Evolutionary conservation across 768 basidiomycete species (phyloP).

Genomic region (Suillus ampliporus): DNA sequence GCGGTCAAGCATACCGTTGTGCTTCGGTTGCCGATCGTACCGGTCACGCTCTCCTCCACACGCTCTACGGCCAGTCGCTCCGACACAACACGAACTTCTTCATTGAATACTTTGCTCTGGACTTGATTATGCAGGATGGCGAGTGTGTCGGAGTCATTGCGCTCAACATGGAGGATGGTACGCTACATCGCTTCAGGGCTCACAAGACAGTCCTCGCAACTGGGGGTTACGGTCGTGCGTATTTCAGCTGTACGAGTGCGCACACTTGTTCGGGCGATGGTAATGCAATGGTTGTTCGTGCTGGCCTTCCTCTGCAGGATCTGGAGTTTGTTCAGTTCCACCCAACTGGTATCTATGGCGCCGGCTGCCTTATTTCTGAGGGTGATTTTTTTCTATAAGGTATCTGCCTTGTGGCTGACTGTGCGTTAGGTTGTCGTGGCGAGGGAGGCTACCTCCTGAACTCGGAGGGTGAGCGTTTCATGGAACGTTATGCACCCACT

Average conservation of each 20-base stretch:
- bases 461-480: constrained; percentile 98
- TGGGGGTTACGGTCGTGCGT: constrained; percentile 96
- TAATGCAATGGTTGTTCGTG: constrained; percentile 97
- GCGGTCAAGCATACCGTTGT: constrained; percentile 98
- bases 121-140: constrained; percentile 97
- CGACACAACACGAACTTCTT: constrained; percentile 99
- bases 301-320: constrained; percentile 96
- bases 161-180: constrained; percentile 99
- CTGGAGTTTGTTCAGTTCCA: constrained; percentile 99
- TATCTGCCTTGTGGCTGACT: constrained; percentile 8
- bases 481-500: constrained; percentile 99
- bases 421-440: constrained; percentile 84
- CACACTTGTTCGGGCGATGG: constrained; percentile 99
- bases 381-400: constrained; percentile 50
- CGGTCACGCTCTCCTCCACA: constrained; percentile 97
- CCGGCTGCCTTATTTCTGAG: constrained; percentile 98
- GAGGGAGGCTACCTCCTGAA: constrained; percentile 99
- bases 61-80: constrained; percentile 98
- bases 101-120: constrained; percentile 99
- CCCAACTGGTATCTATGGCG: constrained; percentile 99
- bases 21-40: constrained; percentile 99
- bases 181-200: constrained; percentile 95
- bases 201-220: constrained; percentile 99
- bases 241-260: constrained; percentile 98
- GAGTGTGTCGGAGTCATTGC: constrained; percentile 99